Conservation (phyloP, 495 filamentous ascomycete species). For the Darksidea phi region DNA sequence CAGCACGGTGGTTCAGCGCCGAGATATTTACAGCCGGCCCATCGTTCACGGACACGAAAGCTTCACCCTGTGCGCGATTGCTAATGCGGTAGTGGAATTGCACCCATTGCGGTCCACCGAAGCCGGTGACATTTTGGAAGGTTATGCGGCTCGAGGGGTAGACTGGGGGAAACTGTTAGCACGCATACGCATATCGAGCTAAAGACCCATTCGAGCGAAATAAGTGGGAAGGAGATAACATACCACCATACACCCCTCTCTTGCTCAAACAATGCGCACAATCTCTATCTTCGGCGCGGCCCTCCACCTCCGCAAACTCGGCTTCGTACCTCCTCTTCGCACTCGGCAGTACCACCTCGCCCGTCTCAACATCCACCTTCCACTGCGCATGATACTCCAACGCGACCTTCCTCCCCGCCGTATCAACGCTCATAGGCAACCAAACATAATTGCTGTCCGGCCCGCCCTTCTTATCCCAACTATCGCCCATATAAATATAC, state of each 20-base stretch:
- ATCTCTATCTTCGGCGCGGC: slow-evolving; percentile 31
- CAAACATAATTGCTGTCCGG: slow-evolving; percentile 46
- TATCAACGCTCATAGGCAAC: slow-evolving; percentile 45
- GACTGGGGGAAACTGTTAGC: slow-evolving; percentile 9
- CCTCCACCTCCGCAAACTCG: slow-evolving; percentile 38
- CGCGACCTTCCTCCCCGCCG: slow-evolving; percentile 41
- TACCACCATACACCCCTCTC: slow-evolving; percentile 31
- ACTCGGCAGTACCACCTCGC: slow-evolving; percentile 43
- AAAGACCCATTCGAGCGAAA: too few relatives aligned
- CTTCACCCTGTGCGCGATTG: slow-evolving; percentile 39
- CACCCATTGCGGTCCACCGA: slow-evolving; percentile 45
- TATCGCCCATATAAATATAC: slow-evolving; percentile 50
- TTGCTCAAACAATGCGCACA: slow-evolving; percentile 39
- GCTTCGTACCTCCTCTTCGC: slow-evolving; percentile 40
- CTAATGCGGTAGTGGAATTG: slow-evolving; percentile 46
- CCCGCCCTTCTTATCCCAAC: slow-evolving; percentile 46
- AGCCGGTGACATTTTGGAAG: slow-evolving; percentile 47
- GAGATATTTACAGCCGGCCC: slow-evolving; percentile 45
- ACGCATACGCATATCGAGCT: too few relatives aligned
- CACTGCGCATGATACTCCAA: slow-evolving; percentile 50
- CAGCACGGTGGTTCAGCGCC: slow-evolving; percentile 46
- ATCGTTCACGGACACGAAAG: slow-evolving; percentile 46
- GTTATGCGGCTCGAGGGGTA: slow-evolving; percentile 37
- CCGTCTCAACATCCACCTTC: slow-evolving; percentile 48
- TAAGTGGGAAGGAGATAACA: too few relatives aligned